Evolutionary conservation across 345 rosid genomes (phyloP), one percentile per base, ranked within the genome.

Genomic region (Barbarea vulgaris): DNA sequence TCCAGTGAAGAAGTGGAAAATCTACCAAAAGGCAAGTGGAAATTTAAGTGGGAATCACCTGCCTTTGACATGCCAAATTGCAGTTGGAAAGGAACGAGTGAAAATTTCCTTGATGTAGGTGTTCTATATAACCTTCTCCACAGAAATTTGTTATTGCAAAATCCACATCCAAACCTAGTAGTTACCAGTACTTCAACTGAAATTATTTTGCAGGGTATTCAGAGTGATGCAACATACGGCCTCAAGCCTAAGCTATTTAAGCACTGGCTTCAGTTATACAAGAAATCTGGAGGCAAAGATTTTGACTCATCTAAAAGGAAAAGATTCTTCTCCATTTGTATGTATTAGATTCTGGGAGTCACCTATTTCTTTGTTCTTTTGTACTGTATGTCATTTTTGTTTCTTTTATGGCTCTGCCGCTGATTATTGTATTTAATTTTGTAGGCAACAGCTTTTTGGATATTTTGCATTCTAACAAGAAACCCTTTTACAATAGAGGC

Each of bases 391-490:
- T 33, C 7, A 12, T 7, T 75, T 39, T 44, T 60, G 47, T 58
- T 37, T 19, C n/a, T 55, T 55, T 54, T 58, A 39, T 83, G 64
- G 58, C 51, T 66, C 64, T 76, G 70, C 65, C 15, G 17, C 19
- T 85, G 53, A 73, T 51, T 48, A 24, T 53, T 25, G 34, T 41
- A 22, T 52, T 63, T 28, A 53, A 72, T 78, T 79, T 50, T 63
- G 21, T 73, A 91, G 98, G 84, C 76, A 82, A 85, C 79, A 85
- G 89, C 85, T 94, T 91, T 74, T 67, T 86, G 75, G 98, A 94
- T 80, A 80, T 94, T 76, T 78, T 91, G 81, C 93, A 91, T 67
- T 83, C 85, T 69, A 89, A 91, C 84, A 94, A 91, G 88, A 90
- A 77, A 77, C 95, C 97, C 27, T 94, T 91, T 80, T 94, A 91